A percentile compares a stretch with the other conserved stretches of the same genome.
Evolutionary conservation across 1,284 basidiomycete genomes (phyloP).

Genomic region (Boletus smithii): DNA sequence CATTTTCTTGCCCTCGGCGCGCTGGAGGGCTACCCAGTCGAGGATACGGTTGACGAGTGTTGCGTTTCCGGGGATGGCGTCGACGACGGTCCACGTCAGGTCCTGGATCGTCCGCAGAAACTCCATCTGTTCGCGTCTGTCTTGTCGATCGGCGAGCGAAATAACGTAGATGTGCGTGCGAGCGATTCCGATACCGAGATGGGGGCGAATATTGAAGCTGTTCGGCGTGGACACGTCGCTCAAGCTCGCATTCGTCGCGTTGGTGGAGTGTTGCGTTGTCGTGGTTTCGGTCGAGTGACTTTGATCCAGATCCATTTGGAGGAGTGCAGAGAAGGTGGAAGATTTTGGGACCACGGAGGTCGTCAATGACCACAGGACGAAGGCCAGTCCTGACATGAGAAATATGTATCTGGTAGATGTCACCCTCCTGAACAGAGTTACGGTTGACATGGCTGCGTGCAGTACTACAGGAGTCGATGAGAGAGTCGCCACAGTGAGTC

Average conservation of each 20-base stretch:
- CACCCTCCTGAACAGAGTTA: constrained; percentile 8
- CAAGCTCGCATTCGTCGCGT: constrained; percentile 10
- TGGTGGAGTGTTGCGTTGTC: not conserved
- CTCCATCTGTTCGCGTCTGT: constrained; percentile 28
- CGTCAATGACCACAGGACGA: constrained; percentile 27
- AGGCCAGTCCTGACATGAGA: constrained; percentile 22
- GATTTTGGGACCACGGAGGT: constrained; percentile 14
- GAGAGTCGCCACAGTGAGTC: too few relatives aligned
- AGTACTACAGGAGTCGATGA: too few relatives aligned
- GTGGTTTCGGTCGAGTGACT: not conserved
- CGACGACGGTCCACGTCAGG: constrained; percentile 52
- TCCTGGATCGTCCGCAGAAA: constrained; percentile 19
- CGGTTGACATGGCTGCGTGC: constrained; percentile 36
- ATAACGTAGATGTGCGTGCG: constrained; percentile 50
- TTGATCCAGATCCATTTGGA: constrained; percentile 14
- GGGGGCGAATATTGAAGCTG: not conserved
- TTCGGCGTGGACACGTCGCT: constrained; percentile 37
- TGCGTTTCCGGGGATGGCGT: constrained; percentile 42
- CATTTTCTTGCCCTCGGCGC: constrained; percentile 19
- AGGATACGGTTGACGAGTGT: constrained; percentile 40
- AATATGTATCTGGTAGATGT: constrained; percentile 27
- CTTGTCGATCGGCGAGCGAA: constrained; percentile 35
- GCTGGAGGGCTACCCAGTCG: constrained; percentile 39
- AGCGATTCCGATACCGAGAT: constrained; percentile 18
- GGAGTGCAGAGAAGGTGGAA: constrained; percentile 11